phyloP scores from a whole-genome alignment of 1,284 basidiomycete species.

The Boletellus sp. region DNA sequence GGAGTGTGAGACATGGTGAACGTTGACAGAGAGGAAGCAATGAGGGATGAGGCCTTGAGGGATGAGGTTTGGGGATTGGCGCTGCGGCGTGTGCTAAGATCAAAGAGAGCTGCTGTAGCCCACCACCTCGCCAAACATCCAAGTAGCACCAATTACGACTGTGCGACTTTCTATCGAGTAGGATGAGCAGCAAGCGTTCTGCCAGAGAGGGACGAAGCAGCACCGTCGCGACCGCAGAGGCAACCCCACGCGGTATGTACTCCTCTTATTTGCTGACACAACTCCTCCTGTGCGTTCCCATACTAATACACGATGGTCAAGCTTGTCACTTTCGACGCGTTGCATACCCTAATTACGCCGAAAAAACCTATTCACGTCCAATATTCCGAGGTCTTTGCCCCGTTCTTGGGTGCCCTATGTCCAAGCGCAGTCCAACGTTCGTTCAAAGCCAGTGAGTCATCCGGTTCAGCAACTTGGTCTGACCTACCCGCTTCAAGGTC shows the following conservation, averaged over 20 bases:
- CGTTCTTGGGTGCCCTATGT: constrained; percentile 56
- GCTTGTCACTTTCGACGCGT: constrained; percentile 68
- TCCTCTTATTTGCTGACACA: constrained; percentile 17
- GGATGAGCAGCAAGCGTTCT: constrained; percentile 2
- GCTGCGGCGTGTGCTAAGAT: constrained; percentile 28
- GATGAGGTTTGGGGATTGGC: constrained; percentile 19
- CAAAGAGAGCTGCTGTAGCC: constrained; percentile 8
- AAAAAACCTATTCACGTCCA: constrained; percentile 64
- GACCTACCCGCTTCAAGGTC: constrained; percentile 41
- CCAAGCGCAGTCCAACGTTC: constrained; percentile 50
- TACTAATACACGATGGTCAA: constrained; percentile 15
- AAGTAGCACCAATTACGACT: constrained; percentile 19
- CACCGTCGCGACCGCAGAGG: constrained; percentile 8
- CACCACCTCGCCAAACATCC: constrained; percentile 16
- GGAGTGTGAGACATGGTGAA: constrained; percentile 28
- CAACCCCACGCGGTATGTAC: constrained; percentile 2
- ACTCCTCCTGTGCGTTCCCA: constrained; percentile 1
- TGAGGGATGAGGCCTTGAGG: constrained; percentile 16
- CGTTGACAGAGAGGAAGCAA: constrained; percentile 14
- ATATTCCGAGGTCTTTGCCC: constrained; percentile 62
- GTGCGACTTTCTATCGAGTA: constrained; percentile 8
- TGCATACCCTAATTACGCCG: constrained; percentile 65
- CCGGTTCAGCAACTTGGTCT: not conserved
- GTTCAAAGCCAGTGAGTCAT: constrained; percentile 59
- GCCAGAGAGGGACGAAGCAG: constrained; percentile 5